phyloP scores from a whole-genome alignment of 768 basidiomycete genomes.

The Macrolepiota fuliginosa region DNA sequence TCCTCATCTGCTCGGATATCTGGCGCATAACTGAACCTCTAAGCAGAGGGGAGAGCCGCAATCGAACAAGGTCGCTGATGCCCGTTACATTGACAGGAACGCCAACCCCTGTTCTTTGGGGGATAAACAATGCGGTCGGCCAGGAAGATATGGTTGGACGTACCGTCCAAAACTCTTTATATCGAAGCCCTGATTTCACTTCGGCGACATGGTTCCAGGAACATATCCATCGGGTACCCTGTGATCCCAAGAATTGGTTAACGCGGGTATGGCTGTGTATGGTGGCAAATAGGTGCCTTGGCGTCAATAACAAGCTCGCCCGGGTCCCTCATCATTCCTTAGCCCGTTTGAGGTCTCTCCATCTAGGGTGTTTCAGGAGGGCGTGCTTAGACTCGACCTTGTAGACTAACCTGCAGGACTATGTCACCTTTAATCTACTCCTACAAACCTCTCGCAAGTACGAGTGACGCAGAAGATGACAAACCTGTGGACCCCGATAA shows the following conservation, averaged over 20 bases:
- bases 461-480: not conserved
- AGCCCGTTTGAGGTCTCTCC: not conserved
- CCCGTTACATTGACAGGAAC: not conserved
- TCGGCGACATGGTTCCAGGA: no score
- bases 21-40: not conserved
- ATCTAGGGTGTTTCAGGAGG: not conserved
- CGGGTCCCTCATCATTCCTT: not conserved
- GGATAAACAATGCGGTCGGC: not conserved
- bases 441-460: not conserved
- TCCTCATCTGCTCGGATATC: not conserved
- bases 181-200: not conserved
- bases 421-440: not conserved
- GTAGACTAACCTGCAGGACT: not conserved
- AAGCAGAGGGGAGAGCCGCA: not conserved
- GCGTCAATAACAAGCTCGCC: not conserved
- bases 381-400: not conserved
- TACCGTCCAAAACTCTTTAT: not conserved
- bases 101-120: not conserved
- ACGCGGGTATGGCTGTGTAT: not conserved
- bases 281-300: not conserved
- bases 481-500: not conserved
- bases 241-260: not conserved
- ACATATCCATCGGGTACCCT: not conserved
- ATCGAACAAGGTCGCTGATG: not conserved
- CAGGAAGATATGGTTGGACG: not conserved